A percentile compares a stretch with the other conserved stretches of the same genome.
Conservation (phyloP, 176 grass and related monocot species). For the Aegilops speltoides region DNA sequence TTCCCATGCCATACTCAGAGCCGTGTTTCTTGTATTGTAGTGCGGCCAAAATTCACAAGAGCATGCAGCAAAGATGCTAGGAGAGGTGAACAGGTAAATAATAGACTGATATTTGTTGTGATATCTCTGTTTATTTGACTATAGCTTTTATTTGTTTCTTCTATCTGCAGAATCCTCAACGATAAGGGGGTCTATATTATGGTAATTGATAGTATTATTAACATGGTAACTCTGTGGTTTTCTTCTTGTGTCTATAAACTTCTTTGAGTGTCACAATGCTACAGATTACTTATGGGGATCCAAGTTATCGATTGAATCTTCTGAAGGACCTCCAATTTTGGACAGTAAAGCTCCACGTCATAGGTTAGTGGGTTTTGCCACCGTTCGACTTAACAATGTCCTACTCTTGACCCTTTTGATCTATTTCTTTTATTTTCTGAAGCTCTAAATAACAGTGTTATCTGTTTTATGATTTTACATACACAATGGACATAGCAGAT, state of each 20-base stretch:
- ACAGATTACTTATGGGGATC: constrained; percentile 97
- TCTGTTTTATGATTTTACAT: constrained; percentile 3
- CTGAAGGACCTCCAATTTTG: constrained; percentile 66
- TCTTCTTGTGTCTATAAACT: constrained; percentile 13
- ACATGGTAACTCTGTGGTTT: neutral
- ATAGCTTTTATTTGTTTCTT: constrained; percentile 26
- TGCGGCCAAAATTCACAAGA: constrained; percentile 82
- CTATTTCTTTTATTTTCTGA: neutral
- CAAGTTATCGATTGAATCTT: constrained; percentile 74
- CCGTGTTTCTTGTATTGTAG: constrained; percentile 48
- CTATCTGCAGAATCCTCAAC: constrained; percentile 61
- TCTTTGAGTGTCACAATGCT: constrained; percentile 18
- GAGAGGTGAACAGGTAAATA: constrained; percentile 73
- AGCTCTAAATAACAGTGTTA: neutral
- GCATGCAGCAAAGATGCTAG: constrained; percentile 74
- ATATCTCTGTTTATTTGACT: constrained; percentile 19
- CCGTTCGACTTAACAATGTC: neutral
- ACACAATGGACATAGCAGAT: constrained; percentile 39
- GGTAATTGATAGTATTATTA: constrained; percentile 55
- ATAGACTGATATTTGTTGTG: neutral
- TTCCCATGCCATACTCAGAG: constrained; percentile 37
- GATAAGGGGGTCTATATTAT: constrained; percentile 86
- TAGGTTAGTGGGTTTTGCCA: constrained; percentile 61
- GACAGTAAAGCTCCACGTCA: constrained; percentile 80
- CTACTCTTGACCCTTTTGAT: neutral